Evolutionary conservation across 1,284 basidiomycete species (phyloP), one percentile per base, ranked within the genome.

Genomic region (Prillingera fragicola): DNA sequence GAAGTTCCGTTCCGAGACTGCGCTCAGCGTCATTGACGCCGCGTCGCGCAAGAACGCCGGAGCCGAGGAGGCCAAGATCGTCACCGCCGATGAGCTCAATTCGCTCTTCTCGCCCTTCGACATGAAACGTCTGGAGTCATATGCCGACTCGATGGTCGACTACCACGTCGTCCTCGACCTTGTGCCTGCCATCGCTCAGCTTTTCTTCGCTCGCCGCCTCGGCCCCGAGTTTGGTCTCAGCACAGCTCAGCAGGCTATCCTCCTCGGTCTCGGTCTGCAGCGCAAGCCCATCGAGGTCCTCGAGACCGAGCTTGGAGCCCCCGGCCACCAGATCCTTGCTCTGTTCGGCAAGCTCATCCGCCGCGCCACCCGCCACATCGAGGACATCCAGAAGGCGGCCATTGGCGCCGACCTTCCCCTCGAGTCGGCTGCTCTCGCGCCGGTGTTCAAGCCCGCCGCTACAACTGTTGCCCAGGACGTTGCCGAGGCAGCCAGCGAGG

Each of bases 151-250:
- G 71, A 83, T 87, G 80, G 78, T 98, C 36, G 95, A 98, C 70
- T 95, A 94, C 65, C 91, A 96, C 65, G 87, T 96, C 59, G 81
- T 98, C 46, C 76, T 98, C 37, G 95, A 99, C 69, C 77, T 98
- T 13, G 75, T 98, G 4, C 92, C 95, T 0, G 78, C 75, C 0
- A 73, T 94, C 26, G 82, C 88, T 1, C 72, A 77, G 13, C 75
- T 97, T 5, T 95, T 87, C 74, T 99, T 98, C 69, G 81, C 85
- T 58, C 78, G 80, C 48, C 78, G 84, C 17, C 73, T 91, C 52
- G 55, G 65, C 42, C 40, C 74, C 37, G 81, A 77, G 15, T 74
- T 85, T 21, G 78, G 74, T 36, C 71, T 95, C 15, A 85, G 84
- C 34, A 86, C 85, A 0, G 83, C 94, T 2, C 91, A 95, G 70